A percentile compares a stretch with the other conserved stretches of the same genome.
These are phyloP conservation scores for Knoxia roxburghii DNA, from an alignment of 257 asterid genomes.

Conservation along the genomic window DNA sequence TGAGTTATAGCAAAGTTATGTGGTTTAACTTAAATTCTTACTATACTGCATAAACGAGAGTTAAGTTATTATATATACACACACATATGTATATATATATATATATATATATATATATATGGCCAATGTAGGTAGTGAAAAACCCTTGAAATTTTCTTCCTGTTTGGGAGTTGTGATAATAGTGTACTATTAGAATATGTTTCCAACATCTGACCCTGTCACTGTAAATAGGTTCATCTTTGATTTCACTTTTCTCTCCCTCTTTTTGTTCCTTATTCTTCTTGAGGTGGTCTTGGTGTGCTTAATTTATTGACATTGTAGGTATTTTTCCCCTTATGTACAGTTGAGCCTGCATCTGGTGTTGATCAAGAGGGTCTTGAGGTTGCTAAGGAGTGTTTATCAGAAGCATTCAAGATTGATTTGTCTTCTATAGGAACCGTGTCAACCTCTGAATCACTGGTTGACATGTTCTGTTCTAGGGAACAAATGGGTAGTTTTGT, in stretches of 20 bases:
- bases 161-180: background rate
- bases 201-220: background rate
- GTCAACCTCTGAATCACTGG: slow-evolving; percentile 40
- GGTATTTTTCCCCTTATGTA: background rate
- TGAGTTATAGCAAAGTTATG: background rate
- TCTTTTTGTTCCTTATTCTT: background rate
- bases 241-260: background rate
- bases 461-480: slow-evolving; percentile 51
- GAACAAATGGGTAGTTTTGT: slow-evolving; percentile 16
- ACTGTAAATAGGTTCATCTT: too few species aligned
- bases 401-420: slow-evolving; percentile 67
- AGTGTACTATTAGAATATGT: background rate
- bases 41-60: background rate
- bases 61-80: too few species aligned
- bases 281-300: background rate
- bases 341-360: slow-evolving; percentile 72
- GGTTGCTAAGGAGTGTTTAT: slow-evolving; percentile 73
- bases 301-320: background rate
- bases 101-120: too few species aligned
- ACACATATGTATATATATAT: too few species aligned
- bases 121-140: background rate
- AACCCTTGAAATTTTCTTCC: background rate
- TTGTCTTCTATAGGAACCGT: slow-evolving; percentile 34
- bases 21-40: background rate
- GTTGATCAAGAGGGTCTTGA: slow-evolving; percentile 64